These are phyloP conservation scores for Tympanopsis confertula DNA, from an alignment of 2,329 filamentous ascomycete species.

Conservation along the genomic window DNA sequence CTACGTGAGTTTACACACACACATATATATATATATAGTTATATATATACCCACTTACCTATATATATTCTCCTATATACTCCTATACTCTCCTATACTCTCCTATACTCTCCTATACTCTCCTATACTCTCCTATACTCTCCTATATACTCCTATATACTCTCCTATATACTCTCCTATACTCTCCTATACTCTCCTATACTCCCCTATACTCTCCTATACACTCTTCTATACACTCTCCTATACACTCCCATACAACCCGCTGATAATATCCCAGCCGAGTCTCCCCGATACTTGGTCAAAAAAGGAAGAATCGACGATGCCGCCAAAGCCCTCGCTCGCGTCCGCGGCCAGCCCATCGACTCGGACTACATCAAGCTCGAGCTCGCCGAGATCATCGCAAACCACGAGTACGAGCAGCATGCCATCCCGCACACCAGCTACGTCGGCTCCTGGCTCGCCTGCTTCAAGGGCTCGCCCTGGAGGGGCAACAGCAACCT, in stretches of 20 bases:
- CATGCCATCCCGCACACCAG: slow-evolving; percentile 49
- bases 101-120: too few species aligned
- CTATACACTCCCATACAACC: slow-evolving; percentile 44
- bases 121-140: too few species aligned
- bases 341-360: slow-evolving; percentile 61
- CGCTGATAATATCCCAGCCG: slow-evolving; percentile 51
- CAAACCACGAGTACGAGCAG: slow-evolving; percentile 83
- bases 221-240: too few species aligned
- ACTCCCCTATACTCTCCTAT: too few species aligned
- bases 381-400: slow-evolving; percentile 75
- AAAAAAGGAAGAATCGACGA: slow-evolving; percentile 60
- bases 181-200: too few species aligned
- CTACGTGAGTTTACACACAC: slow-evolving; percentile 28
- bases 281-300: slow-evolving; percentile 78
- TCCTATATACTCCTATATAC: too few species aligned
- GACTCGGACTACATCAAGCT: slow-evolving; percentile 66
- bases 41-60: too few species aligned
- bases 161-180: too few species aligned
- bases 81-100: too few species aligned
- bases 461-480: slow-evolving; percentile 56
- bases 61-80: too few species aligned
- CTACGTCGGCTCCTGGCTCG: slow-evolving; percentile 59
- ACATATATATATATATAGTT: too few species aligned
- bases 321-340: slow-evolving; percentile 50
- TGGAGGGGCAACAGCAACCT: slow-evolving; percentile 52